A percentile compares a stretch with the other conserved stretches of the same genome.
phyloP scores from a whole-genome alignment of 768 basidiomycete species.

The Hemileccinum impolitum region DNA sequence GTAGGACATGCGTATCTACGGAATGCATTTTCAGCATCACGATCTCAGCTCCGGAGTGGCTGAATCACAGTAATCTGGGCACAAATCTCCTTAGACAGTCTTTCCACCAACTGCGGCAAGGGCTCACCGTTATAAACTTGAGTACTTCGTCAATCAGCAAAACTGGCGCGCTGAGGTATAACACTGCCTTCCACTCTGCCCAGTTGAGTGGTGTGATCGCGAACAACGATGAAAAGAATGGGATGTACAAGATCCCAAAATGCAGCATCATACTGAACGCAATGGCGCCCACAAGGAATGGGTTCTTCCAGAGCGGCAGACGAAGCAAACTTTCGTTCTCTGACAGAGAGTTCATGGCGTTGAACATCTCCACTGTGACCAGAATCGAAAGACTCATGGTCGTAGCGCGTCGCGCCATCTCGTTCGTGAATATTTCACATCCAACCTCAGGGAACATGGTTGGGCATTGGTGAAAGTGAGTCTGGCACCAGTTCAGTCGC shows the following conservation, averaged over 20 bases:
- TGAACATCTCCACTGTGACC: slow-evolving; percentile 96
- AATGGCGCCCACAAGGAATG: slow-evolving; percentile 87
- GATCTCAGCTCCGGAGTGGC: slow-evolving; percentile 49
- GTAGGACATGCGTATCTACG: not conserved
- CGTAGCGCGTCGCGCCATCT: slow-evolving; percentile 81
- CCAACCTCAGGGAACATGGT: slow-evolving; percentile 83
- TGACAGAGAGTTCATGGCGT: slow-evolving; percentile 96
- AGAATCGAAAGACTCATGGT: slow-evolving; percentile 96
- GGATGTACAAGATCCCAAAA: slow-evolving; percentile 93
- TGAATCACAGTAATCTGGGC: slow-evolving; percentile 52
- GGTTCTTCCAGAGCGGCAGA: slow-evolving; percentile 93
- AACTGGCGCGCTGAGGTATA: slow-evolving; percentile 85
- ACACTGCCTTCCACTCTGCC: slow-evolving; percentile 92
- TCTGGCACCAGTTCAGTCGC: slow-evolving; percentile 44
- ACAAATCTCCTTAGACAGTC: not conserved
- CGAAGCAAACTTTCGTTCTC: slow-evolving; percentile 92
- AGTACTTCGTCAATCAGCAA: slow-evolving; percentile 86
- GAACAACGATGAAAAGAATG: slow-evolving; percentile 90
- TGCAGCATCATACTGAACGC: slow-evolving; percentile 89
- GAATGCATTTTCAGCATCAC: not conserved
- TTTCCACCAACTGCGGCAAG: not conserved
- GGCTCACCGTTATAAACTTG: slow-evolving; percentile 74
- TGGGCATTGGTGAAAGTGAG: slow-evolving; percentile 93
- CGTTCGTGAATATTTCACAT: slow-evolving; percentile 93
- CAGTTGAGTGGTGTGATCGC: slow-evolving; percentile 93